Evolutionary conservation across 371 early-diverging fungal species (phyloP).

Genomic region (Parasitella parasitica): DNA sequence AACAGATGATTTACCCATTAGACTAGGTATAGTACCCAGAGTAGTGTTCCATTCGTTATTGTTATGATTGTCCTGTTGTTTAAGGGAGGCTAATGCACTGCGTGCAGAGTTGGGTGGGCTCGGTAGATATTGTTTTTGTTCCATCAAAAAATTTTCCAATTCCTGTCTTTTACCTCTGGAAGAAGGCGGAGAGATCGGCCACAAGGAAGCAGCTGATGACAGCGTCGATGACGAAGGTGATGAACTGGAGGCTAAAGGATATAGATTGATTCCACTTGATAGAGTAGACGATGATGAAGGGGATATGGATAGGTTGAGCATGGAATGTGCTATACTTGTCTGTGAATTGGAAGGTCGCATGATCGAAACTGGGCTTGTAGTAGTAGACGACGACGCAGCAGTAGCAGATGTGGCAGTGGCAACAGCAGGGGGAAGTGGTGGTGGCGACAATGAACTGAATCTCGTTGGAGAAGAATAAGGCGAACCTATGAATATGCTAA

Average conservation of each 20-base stretch:
- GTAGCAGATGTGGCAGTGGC: too few relatives aligned
- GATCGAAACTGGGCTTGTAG: constrained; percentile 13
- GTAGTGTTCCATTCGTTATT: constrained; percentile 24
- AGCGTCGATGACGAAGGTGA: constrained; percentile 19
- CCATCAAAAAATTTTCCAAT: neutral
- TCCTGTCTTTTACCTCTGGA: constrained; percentile 3
- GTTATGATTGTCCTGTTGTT: neutral
- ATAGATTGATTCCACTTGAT: constrained; percentile 1
- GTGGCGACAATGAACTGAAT: constrained; percentile 28
- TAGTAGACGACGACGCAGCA: neutral
- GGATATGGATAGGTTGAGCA: constrained; percentile 43
- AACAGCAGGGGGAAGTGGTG: constrained; percentile 8
- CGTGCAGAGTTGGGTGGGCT: constrained; percentile 16
- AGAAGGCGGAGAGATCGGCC: constrained; percentile 7
- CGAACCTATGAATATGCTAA: neutral
- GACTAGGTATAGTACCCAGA: constrained; percentile 35
- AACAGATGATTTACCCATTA: constrained; percentile 41
- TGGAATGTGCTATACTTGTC: constrained; percentile 36
- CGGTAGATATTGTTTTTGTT: constrained; percentile 3
- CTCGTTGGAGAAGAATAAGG: constrained; percentile 14
- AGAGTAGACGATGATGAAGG: constrained; percentile 32
- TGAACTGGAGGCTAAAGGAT: constrained; percentile 28
- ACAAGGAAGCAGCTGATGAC: neutral
- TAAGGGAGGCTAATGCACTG: constrained; percentile 2
- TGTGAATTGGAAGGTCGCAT: constrained; percentile 22